Conservation (phyloP, 371 early-diverging fungal species). For the Smittium culicis region DNA sequence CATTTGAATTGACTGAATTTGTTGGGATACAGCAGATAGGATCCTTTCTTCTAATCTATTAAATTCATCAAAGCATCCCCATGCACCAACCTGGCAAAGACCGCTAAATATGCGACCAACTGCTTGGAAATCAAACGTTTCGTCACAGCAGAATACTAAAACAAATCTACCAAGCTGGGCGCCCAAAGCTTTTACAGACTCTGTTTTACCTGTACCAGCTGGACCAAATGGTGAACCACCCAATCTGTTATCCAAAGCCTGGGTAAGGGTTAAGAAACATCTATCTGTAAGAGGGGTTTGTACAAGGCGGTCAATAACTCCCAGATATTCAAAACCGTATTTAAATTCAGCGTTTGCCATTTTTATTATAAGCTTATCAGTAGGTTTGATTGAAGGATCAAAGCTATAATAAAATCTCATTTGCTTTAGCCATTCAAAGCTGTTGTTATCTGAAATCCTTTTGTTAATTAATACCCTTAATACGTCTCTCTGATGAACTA, state of each 20-base stretch:
- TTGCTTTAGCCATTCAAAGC: constrained; percentile 91
- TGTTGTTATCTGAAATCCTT: constrained; percentile 45
- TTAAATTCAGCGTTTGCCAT: constrained; percentile 91
- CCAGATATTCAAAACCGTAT: constrained; percentile 96
- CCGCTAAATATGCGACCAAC: constrained; percentile 99
- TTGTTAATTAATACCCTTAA: constrained; percentile 51
- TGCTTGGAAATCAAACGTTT: constrained; percentile 97
- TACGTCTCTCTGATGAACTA: constrained; percentile 95
- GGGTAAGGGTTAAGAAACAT: constrained; percentile 93
- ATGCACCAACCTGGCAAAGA: constrained; percentile 93
- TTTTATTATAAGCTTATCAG: constrained; percentile 55
- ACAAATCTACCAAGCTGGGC: constrained; percentile 90
- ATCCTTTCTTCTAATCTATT: constrained; percentile 96
- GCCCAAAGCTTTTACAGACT: constrained; percentile 95
- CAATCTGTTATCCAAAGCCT: constrained; percentile 80
- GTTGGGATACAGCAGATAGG: constrained; percentile 95
- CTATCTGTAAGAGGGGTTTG: constrained; percentile 97
- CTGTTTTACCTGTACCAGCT: constrained; percentile 97
- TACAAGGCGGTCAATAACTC: constrained; percentile 89
- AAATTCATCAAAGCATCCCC: constrained; percentile 99
- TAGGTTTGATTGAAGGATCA: constrained; percentile 37
- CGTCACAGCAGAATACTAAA: constrained; percentile 98
- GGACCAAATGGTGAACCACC: constrained; percentile 97
- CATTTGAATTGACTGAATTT: constrained; percentile 93
- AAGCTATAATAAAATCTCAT: constrained; percentile 85